Base-by-base conservation (phyloP, 1,139 yeast species). In the Arxiozyma heterogenica region DNA sequence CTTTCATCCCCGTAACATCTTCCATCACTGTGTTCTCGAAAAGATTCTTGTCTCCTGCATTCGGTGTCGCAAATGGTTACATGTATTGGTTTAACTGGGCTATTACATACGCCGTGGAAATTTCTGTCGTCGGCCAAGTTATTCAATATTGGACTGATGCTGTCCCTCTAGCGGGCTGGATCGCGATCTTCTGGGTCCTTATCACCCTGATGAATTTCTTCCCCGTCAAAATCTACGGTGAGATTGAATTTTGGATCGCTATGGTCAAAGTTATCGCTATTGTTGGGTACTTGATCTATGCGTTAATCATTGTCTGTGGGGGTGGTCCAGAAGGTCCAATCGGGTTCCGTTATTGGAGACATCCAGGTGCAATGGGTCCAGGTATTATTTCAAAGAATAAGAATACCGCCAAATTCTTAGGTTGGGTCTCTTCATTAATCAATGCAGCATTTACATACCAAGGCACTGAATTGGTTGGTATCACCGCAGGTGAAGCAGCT, bases 1-100 rank as follows among this genome's bases (percentile, higher is more conserved):
- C 90, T 20, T 82, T 79, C 58, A 82, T 84, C 50, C 91, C 91
- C 3, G 77, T 83, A 53, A 74, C 88, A 2, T 88, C 90, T 47
- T 83, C 89, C 0, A 83, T 85, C 69, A 75, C 79, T 38, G 78
- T 73, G 20, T 78, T 77, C 62, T 70, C 77, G 12, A 75, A 84
- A 53, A 73, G 90, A 64, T 86, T 86, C 75, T 69, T 80, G 54
- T 80, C 86, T 12, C 84, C 84, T 34, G 81, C 90, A 11, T 73
- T 85, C 55, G 94, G 95, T 58, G 88, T 86, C 55, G 83, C 94
- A 49, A 82, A 83, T 62, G 94, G 93, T 54, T 87, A 88, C 81
- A 77, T 82, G 72, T 89, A 88, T 69, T 86, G 93, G 91, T 86
- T 86, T 70, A 80, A 86, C 22, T 87, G 94, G 93, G 88, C 89